Base-by-base conservation (phyloP, 164 flowering plant species). In the Berberis vulgaris region DNA sequence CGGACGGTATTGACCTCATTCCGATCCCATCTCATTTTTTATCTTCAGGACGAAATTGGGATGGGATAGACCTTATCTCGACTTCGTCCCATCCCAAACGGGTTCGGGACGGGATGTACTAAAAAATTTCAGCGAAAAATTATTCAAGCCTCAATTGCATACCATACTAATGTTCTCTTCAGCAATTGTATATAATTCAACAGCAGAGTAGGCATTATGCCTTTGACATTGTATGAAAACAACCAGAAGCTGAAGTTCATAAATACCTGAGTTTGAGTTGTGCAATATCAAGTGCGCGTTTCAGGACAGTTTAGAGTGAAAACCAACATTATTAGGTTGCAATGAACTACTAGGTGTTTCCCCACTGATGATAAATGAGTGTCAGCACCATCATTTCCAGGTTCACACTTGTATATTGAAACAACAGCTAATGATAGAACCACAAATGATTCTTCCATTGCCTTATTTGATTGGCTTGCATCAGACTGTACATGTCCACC, bases 381-480 rank as follows among this genome's bases (percentile, higher is more conserved):
- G 39, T 84, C 83, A 68, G 74, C 76, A 59, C 84, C 89, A 74
- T 89, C 91, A 63, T 86, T 70, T 42, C 76, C 69, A 72, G 91
- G 75, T 65, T 92, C 98, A 67, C 74, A 72, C 61, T 84, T 85
- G 65, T 95, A 83, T 66, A 95, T 88, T 47, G 88, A 87, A 61
- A 90, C 94, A 67, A 86, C 84, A 54, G 94, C 83, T 41, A 84
- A 87, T 63, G 93, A 88, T 81, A 87, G 75, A 45, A 95, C 97
- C 64, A 95, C 97, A 83, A 89, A 95, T 2, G 97, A 95, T 62
- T 91, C 99, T 45, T 91, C 99, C 93, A 91, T 89, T 62, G 86
- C 76, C 75, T 83, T 95, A 47, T 86, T 87, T 64, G 83, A 60
- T 54, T 76, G 83, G 70, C 77, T 75, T 11, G 79, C 26, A 57